A percentile compares a stretch with the other conserved stretches of the same genome.
Evolutionary conservation across 1,139 yeast genomes (phyloP).

Genomic region (Zygoascus hellenicus): DNA sequence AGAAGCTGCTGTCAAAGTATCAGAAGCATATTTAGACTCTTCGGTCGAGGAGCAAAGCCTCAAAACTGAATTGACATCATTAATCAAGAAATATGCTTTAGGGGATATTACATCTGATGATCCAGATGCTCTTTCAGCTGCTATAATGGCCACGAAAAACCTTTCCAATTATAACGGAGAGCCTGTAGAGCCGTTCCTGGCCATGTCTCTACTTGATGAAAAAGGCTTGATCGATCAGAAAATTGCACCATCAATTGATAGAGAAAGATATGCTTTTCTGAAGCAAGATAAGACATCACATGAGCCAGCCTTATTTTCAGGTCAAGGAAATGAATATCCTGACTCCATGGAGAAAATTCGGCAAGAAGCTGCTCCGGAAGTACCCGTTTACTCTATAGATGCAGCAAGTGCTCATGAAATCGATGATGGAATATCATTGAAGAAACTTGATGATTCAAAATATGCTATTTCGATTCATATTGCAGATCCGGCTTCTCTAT

Average conservation of each 20-base stretch:
- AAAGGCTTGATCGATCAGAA: conserved; percentile 15
- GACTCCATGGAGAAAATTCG: conserved; percentile 17
- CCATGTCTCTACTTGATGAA: conserved; percentile 17
- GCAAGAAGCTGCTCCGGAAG: conserved; percentile 32
- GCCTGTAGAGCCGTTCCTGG: conserved; percentile 14
- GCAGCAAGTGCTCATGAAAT: conserved; percentile 77
- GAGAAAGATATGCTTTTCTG: conserved; percentile 17
- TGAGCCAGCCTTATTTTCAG: too few relatives aligned
- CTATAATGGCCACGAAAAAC: conserved; percentile 19
- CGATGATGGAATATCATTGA: conserved; percentile 84
- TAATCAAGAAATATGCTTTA: conserved; percentile 23
- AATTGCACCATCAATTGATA: conserved; percentile 20
- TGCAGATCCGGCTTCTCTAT: conserved; percentile 78
- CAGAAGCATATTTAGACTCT: neutral
- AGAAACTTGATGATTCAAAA: conserved; percentile 31
- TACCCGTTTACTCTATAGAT: conserved; percentile 78
- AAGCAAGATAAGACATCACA: conserved; percentile 6
- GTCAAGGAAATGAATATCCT: neutral
- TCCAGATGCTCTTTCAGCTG: conserved; percentile 21
- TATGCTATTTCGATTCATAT: conserved; percentile 62
- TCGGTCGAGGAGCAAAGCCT: neutral
- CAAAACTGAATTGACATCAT: conserved; percentile 12
- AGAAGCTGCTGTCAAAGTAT: conserved; percentile 6
- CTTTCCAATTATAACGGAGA: conserved; percentile 8
- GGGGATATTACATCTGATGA: conserved; percentile 23